Conservation (phyloP, 345 rosid genomes). For the Ricinus communis region DNA sequence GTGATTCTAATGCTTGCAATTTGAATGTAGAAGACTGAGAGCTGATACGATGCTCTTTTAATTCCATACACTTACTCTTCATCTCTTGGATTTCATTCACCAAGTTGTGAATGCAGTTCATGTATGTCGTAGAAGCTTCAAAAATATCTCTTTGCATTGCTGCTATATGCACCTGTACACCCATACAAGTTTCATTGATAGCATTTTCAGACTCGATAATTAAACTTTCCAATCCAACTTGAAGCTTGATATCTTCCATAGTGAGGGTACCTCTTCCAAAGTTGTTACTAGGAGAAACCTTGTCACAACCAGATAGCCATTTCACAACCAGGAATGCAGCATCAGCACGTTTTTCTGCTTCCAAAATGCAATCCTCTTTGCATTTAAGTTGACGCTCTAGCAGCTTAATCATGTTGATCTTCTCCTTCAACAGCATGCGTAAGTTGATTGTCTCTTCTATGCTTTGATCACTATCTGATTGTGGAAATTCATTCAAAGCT, state of each 20-base stretch:
- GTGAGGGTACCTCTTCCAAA: constrained; percentile 17
- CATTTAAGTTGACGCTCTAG: constrained; percentile 35
- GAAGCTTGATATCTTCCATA: constrained; percentile 24
- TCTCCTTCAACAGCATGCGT: constrained; percentile 41
- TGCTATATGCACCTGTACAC: constrained; percentile 28
- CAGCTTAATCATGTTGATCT: constrained; percentile 39
- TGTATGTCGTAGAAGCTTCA: constrained; percentile 27
- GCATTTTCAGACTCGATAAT: constrained; percentile 31
- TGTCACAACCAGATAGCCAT: constrained; percentile 51
- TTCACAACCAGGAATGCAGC: constrained; percentile 49
- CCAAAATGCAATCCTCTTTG: constrained; percentile 37
- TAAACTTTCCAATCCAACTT: constrained; percentile 28
- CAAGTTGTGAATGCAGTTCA: constrained; percentile 28
- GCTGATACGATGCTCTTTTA: constrained; percentile 24
- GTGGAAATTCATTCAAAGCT: constrained; percentile 54
- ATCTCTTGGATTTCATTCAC: constrained; percentile 31
- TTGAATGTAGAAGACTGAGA: constrained; percentile 3
- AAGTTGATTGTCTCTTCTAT: constrained; percentile 37
- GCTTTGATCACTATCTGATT: constrained; percentile 33
- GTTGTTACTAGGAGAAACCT: constrained; percentile 18
- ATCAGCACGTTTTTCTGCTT: constrained; percentile 47
- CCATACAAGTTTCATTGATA: constrained; percentile 28
- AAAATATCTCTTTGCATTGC: constrained; percentile 25
- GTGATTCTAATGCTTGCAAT: constrained; percentile 21
- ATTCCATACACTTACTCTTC: constrained; percentile 23